phyloP scores from a whole-genome alignment of 306 rosid genomes.

The Hippophae rhamnoides region DNA sequence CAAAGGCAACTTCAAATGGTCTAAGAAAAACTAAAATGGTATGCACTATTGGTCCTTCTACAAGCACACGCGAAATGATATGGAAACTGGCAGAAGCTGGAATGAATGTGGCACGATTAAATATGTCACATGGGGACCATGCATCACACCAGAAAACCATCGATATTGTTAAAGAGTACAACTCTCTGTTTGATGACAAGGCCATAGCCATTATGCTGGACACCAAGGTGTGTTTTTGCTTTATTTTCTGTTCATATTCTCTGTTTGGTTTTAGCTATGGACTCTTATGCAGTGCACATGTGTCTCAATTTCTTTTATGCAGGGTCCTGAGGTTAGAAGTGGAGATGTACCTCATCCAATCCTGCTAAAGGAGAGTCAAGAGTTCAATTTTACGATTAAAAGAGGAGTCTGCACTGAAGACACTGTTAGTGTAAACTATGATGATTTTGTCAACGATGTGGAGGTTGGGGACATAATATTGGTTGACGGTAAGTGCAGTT shows the following conservation, averaged over 20 bases:
- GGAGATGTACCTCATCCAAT: conserved; percentile 79
- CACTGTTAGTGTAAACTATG: conserved; percentile 88
- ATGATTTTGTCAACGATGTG: conserved; percentile 80
- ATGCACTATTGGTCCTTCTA: conserved; percentile 85
- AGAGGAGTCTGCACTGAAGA: conserved; percentile 70
- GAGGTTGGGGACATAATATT: conserved; percentile 77
- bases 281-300: background rate
- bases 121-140: conserved; percentile 96
- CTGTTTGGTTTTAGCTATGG: too few relatives aligned
- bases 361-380: conserved; percentile 61
- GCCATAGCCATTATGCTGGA: conserved; percentile 91
- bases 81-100: conserved; percentile 79
- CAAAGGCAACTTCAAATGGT: conserved; percentile 21
- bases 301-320: conserved; percentile 22
- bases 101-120: conserved; percentile 87
- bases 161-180: conserved; percentile 74
- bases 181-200: conserved; percentile 60
- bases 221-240: conserved; percentile 54
- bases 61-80: conserved; percentile 88
- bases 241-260: background rate
- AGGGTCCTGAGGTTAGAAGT: conserved; percentile 99
- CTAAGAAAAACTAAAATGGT: conserved; percentile 75
- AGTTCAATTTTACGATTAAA: conserved; percentile 72
- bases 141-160: conserved; percentile 78
- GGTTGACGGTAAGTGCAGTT: conserved; percentile 61